Conservation (phyloP, 176 grass and related monocot species). For the Poa pratensis region DNA sequence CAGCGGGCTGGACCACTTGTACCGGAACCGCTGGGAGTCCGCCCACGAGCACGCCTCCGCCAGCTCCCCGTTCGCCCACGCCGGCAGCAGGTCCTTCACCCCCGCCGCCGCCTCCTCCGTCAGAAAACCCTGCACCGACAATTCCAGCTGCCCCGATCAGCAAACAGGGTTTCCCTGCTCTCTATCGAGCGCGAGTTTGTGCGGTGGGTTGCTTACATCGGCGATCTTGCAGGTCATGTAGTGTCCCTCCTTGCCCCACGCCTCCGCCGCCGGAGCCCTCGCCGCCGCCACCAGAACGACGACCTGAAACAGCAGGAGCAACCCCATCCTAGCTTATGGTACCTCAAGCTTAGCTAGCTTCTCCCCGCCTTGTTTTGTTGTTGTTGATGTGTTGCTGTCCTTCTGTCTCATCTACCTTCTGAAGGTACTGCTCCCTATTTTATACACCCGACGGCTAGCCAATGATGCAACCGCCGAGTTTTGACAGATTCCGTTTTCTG, state of each 20-base stretch:
- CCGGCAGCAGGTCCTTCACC: slow-evolving; percentile 57
- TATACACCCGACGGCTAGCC: slow-evolving; percentile 23
- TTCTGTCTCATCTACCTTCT: not conserved
- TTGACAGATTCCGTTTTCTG: not conserved
- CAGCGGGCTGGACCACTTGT: slow-evolving; percentile 66
- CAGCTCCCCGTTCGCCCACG: slow-evolving; percentile 57
- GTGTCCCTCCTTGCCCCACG: slow-evolving; percentile 75
- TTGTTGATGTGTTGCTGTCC: not conserved
- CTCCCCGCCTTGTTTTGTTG: not conserved
- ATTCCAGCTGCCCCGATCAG: not conserved
- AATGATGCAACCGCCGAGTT: not conserved
- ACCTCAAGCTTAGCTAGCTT: not conserved
- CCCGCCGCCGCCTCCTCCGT: slow-evolving; percentile 46
- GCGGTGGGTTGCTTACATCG: too few relatives aligned
- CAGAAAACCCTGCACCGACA: slow-evolving; percentile 49
- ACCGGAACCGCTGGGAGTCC: slow-evolving; percentile 53
- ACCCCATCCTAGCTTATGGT: not conserved
- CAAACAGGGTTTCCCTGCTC: too few relatives aligned
- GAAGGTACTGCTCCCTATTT: not conserved
- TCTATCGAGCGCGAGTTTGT: too few relatives aligned
- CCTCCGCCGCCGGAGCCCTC: slow-evolving; percentile 35
- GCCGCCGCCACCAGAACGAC: slow-evolving; percentile 33
- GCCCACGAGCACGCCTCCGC: slow-evolving; percentile 70
- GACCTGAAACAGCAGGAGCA: slow-evolving; percentile 24
- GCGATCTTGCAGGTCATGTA: slow-evolving; percentile 85